Percentiles rank a stretch among this genome's conserved stretches.
These are phyloP conservation scores for Suhomyces faveliae DNA, from an alignment of 805 yeast species.

Conservation along the genomic window DNA sequence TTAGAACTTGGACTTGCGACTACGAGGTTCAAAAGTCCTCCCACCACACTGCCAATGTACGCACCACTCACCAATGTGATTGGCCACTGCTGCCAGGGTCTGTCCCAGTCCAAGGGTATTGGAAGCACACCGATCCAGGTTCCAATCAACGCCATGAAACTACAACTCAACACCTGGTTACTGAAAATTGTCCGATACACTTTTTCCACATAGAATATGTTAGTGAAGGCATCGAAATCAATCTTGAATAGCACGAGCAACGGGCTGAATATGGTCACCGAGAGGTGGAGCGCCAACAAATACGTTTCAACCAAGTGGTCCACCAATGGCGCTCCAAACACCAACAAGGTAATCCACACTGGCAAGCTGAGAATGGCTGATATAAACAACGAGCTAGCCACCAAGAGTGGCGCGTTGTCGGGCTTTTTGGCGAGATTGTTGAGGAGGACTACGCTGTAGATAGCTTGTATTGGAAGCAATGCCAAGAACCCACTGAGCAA, in stretches of 20 bases:
- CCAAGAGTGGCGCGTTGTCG: conserved; percentile 11
- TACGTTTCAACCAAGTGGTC: conserved; percentile 53
- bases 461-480: conserved; percentile 22
- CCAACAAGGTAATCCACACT: conserved; percentile 42
- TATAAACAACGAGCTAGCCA: conserved; percentile 25
- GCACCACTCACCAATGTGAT: conserved; percentile 79
- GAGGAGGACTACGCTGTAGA: conserved; percentile 17
- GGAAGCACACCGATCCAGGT: conserved; percentile 94
- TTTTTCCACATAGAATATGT: conserved; percentile 20
- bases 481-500: conserved; percentile 27
- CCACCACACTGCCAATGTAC: conserved; percentile 68
- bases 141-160: conserved; percentile 48
- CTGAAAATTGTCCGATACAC: conserved; percentile 29
- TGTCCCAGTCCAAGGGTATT: conserved; percentile 96
- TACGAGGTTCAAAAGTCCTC: conserved; percentile 31
- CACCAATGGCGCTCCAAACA: conserved; percentile 81
- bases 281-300: conserved; percentile 58
- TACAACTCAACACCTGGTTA: conserved; percentile 27
- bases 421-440: conserved; percentile 3
- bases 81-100: conserved; percentile 97
- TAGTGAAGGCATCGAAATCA: conserved; percentile 40
- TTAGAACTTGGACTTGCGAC: neutral
- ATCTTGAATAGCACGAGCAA: conserved; percentile 54
- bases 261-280: conserved; percentile 62
- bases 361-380: conserved; percentile 38